phyloP scores from a whole-genome alignment of 2,329 filamentous ascomycete species.

The Orbilia brochopaga region DNA sequence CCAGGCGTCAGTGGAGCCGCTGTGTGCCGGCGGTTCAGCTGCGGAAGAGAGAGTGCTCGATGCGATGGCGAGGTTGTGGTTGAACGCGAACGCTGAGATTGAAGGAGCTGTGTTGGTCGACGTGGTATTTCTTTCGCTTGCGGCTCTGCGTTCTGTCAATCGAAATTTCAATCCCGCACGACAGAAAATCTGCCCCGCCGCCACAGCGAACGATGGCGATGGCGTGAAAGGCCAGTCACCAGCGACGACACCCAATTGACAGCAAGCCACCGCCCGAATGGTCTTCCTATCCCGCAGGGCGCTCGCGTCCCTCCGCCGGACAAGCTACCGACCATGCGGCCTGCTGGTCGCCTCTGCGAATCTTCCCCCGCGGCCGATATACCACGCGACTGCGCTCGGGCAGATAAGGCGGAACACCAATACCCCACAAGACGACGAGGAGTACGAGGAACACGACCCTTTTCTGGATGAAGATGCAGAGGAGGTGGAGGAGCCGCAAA shows the following conservation, averaged over 20 bases:
- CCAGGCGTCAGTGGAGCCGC: neutral
- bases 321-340: constrained; percentile 46
- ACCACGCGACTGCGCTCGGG: constrained; percentile 11
- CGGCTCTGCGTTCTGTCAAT: constrained; percentile 20
- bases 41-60: neutral
- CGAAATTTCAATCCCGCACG: constrained; percentile 43
- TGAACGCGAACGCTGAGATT: neutral
- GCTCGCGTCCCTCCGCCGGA: constrained; percentile 30
- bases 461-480: neutral
- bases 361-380: constrained; percentile 42
- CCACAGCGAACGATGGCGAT: constrained; percentile 13
- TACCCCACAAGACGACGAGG: neutral
- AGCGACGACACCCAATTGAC: constrained; percentile 38
- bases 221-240: constrained; percentile 10
- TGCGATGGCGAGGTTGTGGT: neutral
- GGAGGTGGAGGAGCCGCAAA: neutral
- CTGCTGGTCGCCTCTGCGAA: constrained; percentile 38
- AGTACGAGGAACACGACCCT: constrained; percentile 8
- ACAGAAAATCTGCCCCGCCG: constrained; percentile 7
- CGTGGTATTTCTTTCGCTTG: constrained; percentile 46
- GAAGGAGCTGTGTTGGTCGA: constrained; percentile 12
- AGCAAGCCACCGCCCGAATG: constrained; percentile 29
- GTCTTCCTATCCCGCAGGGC: constrained; percentile 39
- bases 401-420: constrained; percentile 17
- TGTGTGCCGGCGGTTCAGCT: neutral